Conservation (phyloP, 2,329 filamentous ascomycete species). For the Talaromyces amestolkiae region DNA sequence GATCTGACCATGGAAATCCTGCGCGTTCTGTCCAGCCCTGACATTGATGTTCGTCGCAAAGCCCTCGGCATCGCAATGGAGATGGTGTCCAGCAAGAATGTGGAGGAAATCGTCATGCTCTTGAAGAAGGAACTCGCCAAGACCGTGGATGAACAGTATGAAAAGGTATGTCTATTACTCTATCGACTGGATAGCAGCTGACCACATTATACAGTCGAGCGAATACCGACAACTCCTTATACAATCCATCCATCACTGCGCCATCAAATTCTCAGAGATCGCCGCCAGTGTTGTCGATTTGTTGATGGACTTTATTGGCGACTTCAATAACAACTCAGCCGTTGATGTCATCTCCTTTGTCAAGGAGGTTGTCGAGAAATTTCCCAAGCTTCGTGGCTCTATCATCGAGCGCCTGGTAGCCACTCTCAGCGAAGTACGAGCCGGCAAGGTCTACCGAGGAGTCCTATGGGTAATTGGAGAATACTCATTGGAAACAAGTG, state of each 20-base stretch:
- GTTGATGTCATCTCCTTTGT: slow-evolving; percentile 98
- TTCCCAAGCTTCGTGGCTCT: slow-evolving; percentile 80
- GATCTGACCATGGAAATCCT: slow-evolving; percentile 97
- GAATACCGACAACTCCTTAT: slow-evolving; percentile 95
- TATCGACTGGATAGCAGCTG: neutral
- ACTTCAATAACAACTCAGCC: slow-evolving; percentile 95
- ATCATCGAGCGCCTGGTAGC: slow-evolving; percentile 87
- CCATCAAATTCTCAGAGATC: slow-evolving; percentile 98
- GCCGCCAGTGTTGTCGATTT: slow-evolving; percentile 94
- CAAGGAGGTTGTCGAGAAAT: slow-evolving; percentile 98
- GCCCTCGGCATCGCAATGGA: slow-evolving; percentile 86
- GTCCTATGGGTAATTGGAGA: slow-evolving; percentile 98
- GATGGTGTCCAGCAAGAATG: slow-evolving; percentile 98
- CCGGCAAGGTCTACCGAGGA: slow-evolving; percentile 94
- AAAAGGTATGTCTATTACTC: slow-evolving; percentile 60
- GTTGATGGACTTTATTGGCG: slow-evolving; percentile 97
- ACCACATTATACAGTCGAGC: slow-evolving; percentile 60
- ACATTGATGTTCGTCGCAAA: slow-evolving; percentile 93
- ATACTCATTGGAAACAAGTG: slow-evolving; percentile 88
- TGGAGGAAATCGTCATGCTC: slow-evolving; percentile 92
- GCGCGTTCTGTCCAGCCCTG: slow-evolving; percentile 88
- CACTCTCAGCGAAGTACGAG: slow-evolving; percentile 87
- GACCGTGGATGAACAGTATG: slow-evolving; percentile 97
- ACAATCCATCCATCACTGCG: slow-evolving; percentile 95
- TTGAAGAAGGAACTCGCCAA: slow-evolving; percentile 97